Percentiles rank a stretch among this genome's conserved stretches.
Conservation (phyloP, 2,329 filamentous ascomycete species). For the Colletotrichum sp. region DNA sequence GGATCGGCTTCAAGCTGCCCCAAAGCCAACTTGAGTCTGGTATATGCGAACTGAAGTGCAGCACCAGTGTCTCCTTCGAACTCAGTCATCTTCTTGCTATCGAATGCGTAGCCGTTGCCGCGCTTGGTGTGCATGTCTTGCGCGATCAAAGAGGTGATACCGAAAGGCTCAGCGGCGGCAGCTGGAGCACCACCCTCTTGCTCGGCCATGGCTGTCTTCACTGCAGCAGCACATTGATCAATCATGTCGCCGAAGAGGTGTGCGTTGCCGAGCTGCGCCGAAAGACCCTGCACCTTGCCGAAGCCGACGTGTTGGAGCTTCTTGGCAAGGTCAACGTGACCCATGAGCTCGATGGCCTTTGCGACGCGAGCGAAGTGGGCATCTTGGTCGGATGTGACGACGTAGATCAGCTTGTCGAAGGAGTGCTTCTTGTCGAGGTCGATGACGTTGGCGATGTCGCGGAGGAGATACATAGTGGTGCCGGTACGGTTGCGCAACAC, state of each 20-base stretch:
- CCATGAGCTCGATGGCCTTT: conserved; percentile 41
- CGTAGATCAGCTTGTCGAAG: conserved; percentile 45
- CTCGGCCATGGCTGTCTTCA: conserved; percentile 67
- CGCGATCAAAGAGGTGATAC: conserved; percentile 74
- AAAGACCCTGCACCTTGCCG: conserved; percentile 51
- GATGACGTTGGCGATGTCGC: conserved; percentile 70
- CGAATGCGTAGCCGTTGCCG: conserved; percentile 25
- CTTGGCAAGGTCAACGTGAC: conserved; percentile 31
- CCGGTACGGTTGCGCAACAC: conserved; percentile 69
- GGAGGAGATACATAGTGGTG: conserved; percentile 71
- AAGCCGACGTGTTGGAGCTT: conserved; percentile 48
- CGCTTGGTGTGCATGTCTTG: conserved; percentile 32
- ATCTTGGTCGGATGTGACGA: conserved; percentile 41
- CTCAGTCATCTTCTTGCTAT: conserved; percentile 64
- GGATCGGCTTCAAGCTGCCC: conserved; percentile 22
- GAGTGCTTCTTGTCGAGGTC: conserved; percentile 61
- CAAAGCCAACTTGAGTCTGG: conserved; percentile 58
- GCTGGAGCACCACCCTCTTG: conserved; percentile 68
- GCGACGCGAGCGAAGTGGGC: conserved; percentile 37
- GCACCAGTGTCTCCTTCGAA: conserved; percentile 78
- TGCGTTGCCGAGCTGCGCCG: conserved; percentile 49
- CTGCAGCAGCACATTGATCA: conserved; percentile 52
- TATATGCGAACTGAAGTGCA: conserved; percentile 75
- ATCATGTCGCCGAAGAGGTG: conserved; percentile 64
- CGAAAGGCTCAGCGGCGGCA: conserved; percentile 67